phyloP scores from a whole-genome alignment of 2,329 filamentous ascomycete genomes.

The Aschersonia sp. region DNA sequence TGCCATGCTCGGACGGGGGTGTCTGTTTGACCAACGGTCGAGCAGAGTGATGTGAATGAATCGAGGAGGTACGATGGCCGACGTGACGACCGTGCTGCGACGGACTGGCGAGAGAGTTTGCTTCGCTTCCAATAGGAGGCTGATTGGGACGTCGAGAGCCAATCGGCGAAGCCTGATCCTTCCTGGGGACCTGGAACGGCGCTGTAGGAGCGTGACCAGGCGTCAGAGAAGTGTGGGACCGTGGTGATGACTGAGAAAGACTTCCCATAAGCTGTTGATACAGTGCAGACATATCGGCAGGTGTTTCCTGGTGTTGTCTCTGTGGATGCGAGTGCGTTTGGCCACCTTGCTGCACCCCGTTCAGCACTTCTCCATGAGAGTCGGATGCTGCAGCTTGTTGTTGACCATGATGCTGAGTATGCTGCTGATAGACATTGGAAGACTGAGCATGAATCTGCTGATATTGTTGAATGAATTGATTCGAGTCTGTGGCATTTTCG shows the following conservation, averaged over 20 bases:
- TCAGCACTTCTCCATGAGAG: constrained; percentile 6
- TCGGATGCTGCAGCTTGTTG: constrained; percentile 13
- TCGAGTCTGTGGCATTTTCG: constrained; percentile 13
- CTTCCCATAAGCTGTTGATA: constrained; percentile 24
- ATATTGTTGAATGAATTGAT: constrained; percentile 14
- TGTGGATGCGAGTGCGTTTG: constrained; percentile 8
- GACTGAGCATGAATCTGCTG: constrained; percentile 12
- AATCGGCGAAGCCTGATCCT: constrained; percentile 25
- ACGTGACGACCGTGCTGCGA: constrained; percentile 24
- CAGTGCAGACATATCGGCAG: constrained; percentile 18
- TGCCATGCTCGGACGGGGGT: constrained; percentile 16
- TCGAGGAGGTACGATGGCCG: constrained; percentile 18
- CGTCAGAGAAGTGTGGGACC: constrained; percentile 22
- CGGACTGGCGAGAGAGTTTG: constrained; percentile 29
- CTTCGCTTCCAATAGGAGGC: constrained; percentile 24
- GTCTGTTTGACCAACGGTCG: constrained; percentile 10
- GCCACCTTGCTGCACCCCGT: constrained; percentile 9
- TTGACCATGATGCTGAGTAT: constrained; percentile 9
- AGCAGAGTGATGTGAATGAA: constrained; percentile 13
- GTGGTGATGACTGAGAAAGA: constrained; percentile 24
- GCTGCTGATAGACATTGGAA: constrained; percentile 11
- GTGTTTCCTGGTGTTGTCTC: constrained; percentile 18
- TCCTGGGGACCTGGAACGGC: constrained; percentile 36
- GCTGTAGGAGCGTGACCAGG: constrained; percentile 4
- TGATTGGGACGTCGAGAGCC: constrained; percentile 23